Base-by-base conservation (phyloP, 208 protist genomes). In the Acanthamoeba royreba region DNA sequence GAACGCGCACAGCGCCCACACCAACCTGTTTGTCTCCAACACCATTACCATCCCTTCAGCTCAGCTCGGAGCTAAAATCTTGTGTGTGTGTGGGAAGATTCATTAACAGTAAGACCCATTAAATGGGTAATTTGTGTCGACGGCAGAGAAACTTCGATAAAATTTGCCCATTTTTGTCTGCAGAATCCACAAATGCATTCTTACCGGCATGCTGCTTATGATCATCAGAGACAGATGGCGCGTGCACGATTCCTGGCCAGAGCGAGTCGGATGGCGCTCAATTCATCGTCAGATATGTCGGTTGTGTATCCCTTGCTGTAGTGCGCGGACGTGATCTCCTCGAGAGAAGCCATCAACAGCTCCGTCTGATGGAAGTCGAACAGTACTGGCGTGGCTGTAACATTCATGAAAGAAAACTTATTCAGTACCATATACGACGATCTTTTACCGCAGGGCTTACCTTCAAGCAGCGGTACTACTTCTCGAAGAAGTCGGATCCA, bases 401-500 rank as follows among this genome's bases (percentile, higher is more conserved):
- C 38, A 19, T 19, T 46, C 31, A 92, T 22, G 0, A 58, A 28
- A 47, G 52, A 45, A 42, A 92, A 13, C 69, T 46, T 81, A 42
- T 4, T 17, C 0, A 25, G 33, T 19, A 55, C 9, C 49, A 55
- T 19, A 55, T 25, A 55, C 19, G 13, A 9, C 9, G 13, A 25
- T 55, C 49, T 25, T 55, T 19, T 25, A 19, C 22, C 33, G 8
- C 22, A 74, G 15, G 13, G 17, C 17, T 25, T 83, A 58, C 88
- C 88, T 83, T 93, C 88, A 31, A 93, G 66, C 28, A 93, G 88
- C 3, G 88, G 88, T 11, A 93, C 52, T 55, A 58, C 66, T 31
- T 93, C 88, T 19, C 58, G 88, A 11, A 93, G 63, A 46, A 93
- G 88, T 25, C 69, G 35, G 33, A 93, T 93, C 88, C 88, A 93